Base-by-base conservation (phyloP, 345 rosid genomes). In the Gossypium bickii region DNA sequence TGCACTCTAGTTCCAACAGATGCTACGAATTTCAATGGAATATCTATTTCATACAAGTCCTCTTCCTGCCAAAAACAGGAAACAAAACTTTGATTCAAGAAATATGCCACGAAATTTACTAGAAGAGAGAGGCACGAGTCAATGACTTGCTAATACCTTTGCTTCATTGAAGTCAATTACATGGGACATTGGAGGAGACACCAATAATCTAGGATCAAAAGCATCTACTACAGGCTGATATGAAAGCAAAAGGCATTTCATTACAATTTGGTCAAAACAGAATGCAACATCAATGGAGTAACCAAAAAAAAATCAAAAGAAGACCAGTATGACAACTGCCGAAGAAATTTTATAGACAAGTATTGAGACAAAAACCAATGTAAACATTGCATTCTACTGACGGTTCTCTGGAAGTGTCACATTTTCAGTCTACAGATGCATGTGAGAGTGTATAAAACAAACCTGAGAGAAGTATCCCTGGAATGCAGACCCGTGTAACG, bases 381-480 rank as follows among this genome's bases (percentile, higher is more conserved):
- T 27, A 27, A 51, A 69, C 15, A 44, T 17, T 69, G 71, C 41
- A 67, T 15, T 68, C 12, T 4, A 49, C 7, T 17, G 41, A 27
- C 6, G 7, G 6, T 69, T 51, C 22, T 58, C 16, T 58, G 25
- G 16, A 47, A 48, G 17, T 51, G 51, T 34, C 72, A 16, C 16
- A 16, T 25, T 49, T 69, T 69, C 59, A 63, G 12, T 49, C 45
- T 63, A 49, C 18, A 66, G 27, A 67, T 45, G 67, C 78, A 25
- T 12, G 16, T 11, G 29, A 63, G 56, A 9, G 57, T 18, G 53
- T 52, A 49, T 2, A 71, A 45, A 76, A 52, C 74, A 47, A 76
- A 93, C 99, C 99, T 95, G 99, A 81, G 99, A 89, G 80, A 93
- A 91, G 77, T 95, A 93, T 70, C 99, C 98, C 80, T 87, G 90